Conservation (phyloP, 164 flowering plant genomes). For the Malania oleifera region DNA sequence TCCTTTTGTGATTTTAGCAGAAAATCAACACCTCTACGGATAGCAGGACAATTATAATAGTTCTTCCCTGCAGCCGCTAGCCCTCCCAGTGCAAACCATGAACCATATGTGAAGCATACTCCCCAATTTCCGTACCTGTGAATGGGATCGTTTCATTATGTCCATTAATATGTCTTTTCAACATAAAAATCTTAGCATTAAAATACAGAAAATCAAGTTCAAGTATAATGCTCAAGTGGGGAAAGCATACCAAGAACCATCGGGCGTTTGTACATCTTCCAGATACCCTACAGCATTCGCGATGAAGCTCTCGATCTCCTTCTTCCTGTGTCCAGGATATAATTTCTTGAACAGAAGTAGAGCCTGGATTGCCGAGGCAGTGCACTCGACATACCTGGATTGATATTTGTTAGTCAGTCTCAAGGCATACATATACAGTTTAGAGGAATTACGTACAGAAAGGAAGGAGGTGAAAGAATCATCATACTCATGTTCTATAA, state of each 20-base stretch:
- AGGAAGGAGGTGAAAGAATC: too few relatives aligned
- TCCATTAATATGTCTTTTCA: too few relatives aligned
- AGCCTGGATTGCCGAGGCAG: slow-evolving; percentile 33
- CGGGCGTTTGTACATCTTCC: slow-evolving; percentile 27
- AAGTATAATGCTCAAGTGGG: neutral
- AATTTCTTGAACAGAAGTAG: slow-evolving; percentile 34
- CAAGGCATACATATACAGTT: too few relatives aligned
- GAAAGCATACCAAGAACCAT: slow-evolving; percentile 34
- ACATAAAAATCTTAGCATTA: neutral
- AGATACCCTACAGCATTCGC: slow-evolving; percentile 25
- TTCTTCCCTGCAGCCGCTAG: slow-evolving; percentile 34
- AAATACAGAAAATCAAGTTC: neutral
- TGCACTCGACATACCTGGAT: slow-evolving; percentile 34
- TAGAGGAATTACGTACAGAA: too few relatives aligned
- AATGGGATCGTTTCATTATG: neutral
- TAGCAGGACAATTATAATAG: slow-evolving; percentile 21
- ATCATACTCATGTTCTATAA: slow-evolving; percentile 27
- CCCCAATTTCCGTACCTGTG: slow-evolving; percentile 44
- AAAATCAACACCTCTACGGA: slow-evolving; percentile 32
- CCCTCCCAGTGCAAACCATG: slow-evolving; percentile 43
- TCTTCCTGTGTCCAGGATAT: slow-evolving; percentile 35
- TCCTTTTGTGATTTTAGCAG: slow-evolving; percentile 22
- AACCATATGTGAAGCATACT: slow-evolving; percentile 41
- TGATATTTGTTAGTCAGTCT: neutral
- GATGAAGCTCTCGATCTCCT: slow-evolving; percentile 32